A percentile compares a stretch with the other conserved stretches of the same genome.
phyloP scores from a whole-genome alignment of 78 protist genomes.

The Ministeria vibrans region DNA sequence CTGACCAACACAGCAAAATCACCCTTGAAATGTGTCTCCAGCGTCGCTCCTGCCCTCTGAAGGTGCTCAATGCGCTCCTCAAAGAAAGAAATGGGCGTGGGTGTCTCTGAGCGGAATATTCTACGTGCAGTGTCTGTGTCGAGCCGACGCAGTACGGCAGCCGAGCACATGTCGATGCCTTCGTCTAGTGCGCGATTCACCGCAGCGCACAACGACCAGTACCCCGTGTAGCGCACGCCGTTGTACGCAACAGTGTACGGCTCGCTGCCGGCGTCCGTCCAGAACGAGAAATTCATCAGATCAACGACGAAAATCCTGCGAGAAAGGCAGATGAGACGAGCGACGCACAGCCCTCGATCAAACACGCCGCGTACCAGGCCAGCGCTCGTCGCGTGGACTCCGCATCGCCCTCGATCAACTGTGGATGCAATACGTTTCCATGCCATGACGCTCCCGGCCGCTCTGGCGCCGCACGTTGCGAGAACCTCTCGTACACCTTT shows the following conservation, averaged over 20 bases:
- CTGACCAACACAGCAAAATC: not conserved
- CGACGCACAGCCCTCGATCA: too few species aligned
- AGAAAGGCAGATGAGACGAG: too few species aligned
- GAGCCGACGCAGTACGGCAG: not conserved
- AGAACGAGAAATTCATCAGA: constrained; percentile 75
- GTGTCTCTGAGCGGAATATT: constrained; percentile 15
- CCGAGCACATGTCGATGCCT: not conserved
- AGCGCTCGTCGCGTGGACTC: too few species aligned
- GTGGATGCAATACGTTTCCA: too few species aligned
- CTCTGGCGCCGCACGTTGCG: too few species aligned
- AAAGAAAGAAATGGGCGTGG: too few species aligned
- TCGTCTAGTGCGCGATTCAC: constrained; percentile 31
- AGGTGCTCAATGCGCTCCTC: too few species aligned
- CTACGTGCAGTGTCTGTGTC: not conserved
- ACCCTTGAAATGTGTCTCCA: not conserved
- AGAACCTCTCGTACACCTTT: too few species aligned
- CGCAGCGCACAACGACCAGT: constrained; percentile 28
- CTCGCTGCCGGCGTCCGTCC: constrained; percentile 38
- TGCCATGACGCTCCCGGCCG: too few species aligned
- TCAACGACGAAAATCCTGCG: constrained; percentile 70
- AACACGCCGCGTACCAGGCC: too few species aligned
- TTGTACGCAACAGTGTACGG: constrained; percentile 16
- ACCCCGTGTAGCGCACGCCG: constrained; percentile 24
- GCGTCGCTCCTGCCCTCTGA: too few species aligned
- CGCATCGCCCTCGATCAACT: too few species aligned